Evolutionary conservation across 257 asterid genomes (phyloP).

Genomic region (Scutellaria galericulata): DNA sequence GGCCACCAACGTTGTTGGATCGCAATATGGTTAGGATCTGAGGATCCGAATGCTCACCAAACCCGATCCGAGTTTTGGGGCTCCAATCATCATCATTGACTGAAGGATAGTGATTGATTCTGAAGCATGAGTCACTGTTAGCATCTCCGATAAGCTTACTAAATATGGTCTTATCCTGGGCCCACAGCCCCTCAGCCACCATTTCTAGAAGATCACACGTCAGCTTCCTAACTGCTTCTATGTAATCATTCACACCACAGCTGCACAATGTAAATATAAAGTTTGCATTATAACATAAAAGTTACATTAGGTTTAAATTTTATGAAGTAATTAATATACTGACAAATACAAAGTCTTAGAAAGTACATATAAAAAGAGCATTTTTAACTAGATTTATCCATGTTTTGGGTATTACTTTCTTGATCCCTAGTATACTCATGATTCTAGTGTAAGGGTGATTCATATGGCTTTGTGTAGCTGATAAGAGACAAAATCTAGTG

Average conservation of each 20-base stretch:
- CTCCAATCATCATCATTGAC: not conserved
- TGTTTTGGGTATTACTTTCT: too few species aligned
- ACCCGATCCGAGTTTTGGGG: constrained; percentile 57
- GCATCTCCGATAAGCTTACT: constrained; percentile 57
- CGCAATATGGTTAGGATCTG: constrained; percentile 70
- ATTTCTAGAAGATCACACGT: constrained; percentile 71
- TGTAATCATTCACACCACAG: constrained; percentile 57
- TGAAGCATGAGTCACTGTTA: constrained; percentile 75
- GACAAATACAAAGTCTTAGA: too few species aligned
- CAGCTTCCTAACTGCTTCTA: constrained; percentile 55
- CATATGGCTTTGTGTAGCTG: too few species aligned
- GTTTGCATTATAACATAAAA: too few species aligned
- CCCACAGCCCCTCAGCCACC: constrained; percentile 58
- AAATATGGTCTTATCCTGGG: constrained; percentile 45
- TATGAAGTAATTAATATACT: too few species aligned
- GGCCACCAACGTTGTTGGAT: constrained; percentile 75
- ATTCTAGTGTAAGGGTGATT: too few species aligned
- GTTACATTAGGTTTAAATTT: too few species aligned
- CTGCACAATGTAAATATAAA: constrained; percentile 41
- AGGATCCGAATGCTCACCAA: constrained; percentile 89
- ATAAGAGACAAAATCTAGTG: too few species aligned
- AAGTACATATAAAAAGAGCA: too few species aligned
- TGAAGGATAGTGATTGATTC: constrained; percentile 75
- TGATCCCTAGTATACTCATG: too few species aligned
- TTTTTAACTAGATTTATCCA: too few species aligned